phyloP scores from a whole-genome alignment of 352 stramenopile genomes.

The Phytophthora multivora region DNA sequence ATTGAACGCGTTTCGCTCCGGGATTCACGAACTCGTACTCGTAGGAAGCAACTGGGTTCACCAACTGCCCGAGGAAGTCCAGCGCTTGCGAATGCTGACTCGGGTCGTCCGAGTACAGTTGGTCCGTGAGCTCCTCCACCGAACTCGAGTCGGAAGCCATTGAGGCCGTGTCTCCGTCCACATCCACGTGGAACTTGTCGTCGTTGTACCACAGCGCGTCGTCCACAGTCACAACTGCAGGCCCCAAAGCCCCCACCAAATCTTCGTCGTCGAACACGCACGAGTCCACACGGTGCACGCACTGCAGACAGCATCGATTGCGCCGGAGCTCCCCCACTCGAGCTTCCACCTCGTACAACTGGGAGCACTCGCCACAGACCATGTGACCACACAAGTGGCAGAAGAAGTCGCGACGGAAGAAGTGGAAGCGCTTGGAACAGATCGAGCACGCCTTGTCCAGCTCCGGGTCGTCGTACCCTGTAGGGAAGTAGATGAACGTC shows the following conservation, averaged over 20 bases:
- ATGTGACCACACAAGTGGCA: constrained; percentile 64
- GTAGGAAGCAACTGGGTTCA: constrained; percentile 20
- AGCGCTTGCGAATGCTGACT: constrained; percentile 45
- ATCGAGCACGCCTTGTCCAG: constrained; percentile 46
- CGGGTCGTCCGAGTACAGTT: constrained; percentile 54
- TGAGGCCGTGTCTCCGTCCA: constrained; percentile 40
- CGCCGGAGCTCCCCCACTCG: constrained; percentile 48
- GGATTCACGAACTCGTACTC: constrained; percentile 35
- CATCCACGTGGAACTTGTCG: constrained; percentile 36
- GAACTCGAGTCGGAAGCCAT: constrained; percentile 39
- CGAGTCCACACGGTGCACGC: constrained; percentile 56
- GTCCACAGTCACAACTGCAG: constrained; percentile 48
- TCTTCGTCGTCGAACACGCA: constrained; percentile 64
- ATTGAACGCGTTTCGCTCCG: constrained; percentile 10
- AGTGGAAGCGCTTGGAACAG: constrained; percentile 53
- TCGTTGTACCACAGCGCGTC: constrained; percentile 53
- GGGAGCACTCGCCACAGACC: constrained; percentile 53
- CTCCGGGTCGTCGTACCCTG: constrained; percentile 30
- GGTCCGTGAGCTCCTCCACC: constrained; percentile 41
- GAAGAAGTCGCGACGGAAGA: constrained; percentile 55
- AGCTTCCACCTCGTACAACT: constrained; percentile 55
- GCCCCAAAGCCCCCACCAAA: constrained; percentile 43
- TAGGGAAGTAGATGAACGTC: constrained; percentile 67
- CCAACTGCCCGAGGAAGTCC: constrained; percentile 48
- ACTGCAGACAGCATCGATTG: constrained; percentile 53